Evolutionary conservation across 1,284 basidiomycete species (phyloP).

Genomic region (Pascua sp.): DNA sequence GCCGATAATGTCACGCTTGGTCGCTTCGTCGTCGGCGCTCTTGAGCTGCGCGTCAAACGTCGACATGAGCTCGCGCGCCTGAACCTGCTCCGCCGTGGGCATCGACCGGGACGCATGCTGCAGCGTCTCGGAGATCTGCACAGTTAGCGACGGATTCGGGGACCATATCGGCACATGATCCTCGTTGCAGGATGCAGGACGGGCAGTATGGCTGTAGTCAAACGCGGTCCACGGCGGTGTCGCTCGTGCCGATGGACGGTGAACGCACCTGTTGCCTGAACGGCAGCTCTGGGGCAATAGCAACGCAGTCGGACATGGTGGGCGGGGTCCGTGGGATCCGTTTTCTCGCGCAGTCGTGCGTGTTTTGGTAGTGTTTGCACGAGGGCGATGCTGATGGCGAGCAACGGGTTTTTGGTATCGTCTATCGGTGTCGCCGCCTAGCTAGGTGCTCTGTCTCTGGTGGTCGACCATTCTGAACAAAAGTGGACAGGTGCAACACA

Average conservation of each 20-base stretch:
- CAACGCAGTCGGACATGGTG: constrained; percentile 65
- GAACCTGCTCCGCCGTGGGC: constrained; percentile 59
- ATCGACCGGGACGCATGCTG: constrained; percentile 67
- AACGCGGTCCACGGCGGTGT: too few relatives aligned
- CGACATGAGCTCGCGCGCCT: constrained; percentile 65
- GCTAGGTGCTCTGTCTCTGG: background rate
- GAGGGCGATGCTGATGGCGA: background rate
- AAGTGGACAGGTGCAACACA: background rate
- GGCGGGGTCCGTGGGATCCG: constrained; percentile 6
- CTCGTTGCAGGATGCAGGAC: too few relatives aligned
- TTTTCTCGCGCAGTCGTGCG: constrained; percentile 4
- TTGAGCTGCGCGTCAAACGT: constrained; percentile 59
- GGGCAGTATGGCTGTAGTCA: too few relatives aligned
- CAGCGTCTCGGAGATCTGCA: constrained; percentile 19
- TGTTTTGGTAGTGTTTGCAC: background rate
- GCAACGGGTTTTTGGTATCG: background rate
- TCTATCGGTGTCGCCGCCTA: background rate
- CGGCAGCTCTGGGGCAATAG: constrained; percentile 81
- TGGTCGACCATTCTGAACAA: too few relatives aligned
- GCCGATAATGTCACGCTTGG: constrained; percentile 35
- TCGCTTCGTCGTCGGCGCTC: constrained; percentile 60
- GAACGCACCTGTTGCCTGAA: constrained; percentile 73
- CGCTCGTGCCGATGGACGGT: too few relatives aligned
- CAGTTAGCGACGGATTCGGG: too few relatives aligned
- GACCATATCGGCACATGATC: too few relatives aligned